These are phyloP conservation scores for Takakia lepidozioides DNA, from an alignment of 225 moss, liverwort and hornwort genomes.

Conservation along the genomic window DNA sequence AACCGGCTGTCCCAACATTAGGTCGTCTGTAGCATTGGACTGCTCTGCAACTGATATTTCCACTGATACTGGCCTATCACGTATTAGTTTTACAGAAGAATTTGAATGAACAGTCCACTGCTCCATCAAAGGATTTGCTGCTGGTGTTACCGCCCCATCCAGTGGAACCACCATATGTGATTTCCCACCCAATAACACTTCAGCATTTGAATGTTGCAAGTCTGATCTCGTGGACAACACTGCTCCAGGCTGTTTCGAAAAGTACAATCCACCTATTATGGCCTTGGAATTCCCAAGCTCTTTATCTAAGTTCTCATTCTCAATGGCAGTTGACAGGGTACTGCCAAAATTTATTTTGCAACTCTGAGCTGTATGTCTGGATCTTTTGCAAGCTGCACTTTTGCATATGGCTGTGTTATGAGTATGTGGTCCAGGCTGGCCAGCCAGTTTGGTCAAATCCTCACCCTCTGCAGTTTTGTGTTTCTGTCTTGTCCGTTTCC, in stretches of 20 bases:
- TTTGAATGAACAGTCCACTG: not conserved
- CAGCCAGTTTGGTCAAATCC: not conserved
- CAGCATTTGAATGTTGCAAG: not conserved
- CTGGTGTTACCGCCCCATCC: not conserved
- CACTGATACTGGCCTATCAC: not conserved
- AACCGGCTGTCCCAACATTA: too few species aligned
- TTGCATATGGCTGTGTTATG: conserved; percentile 34
- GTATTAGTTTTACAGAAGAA: not conserved
- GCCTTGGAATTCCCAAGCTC: too few species aligned
- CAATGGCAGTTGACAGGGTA: too few species aligned
- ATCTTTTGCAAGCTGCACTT: conserved; percentile 30
- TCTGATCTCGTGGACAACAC: not conserved
- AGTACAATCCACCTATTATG: not conserved
- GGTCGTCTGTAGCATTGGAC: too few species aligned
- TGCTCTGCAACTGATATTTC: too few species aligned
- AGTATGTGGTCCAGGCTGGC: not conserved
- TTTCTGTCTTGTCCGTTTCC: not conserved
- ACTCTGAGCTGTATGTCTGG: conserved; percentile 20
- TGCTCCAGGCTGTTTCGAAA: not conserved
- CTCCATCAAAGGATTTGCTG: not conserved
- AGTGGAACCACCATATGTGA: too few species aligned
- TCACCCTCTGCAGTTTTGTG: not conserved
- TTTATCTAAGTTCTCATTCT: not conserved
- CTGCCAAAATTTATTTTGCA: not conserved
- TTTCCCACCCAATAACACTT: not conserved